Evolutionary conservation across 352 stramenopile genomes (phyloP), one percentile per base, ranked within the genome.

Genomic region (Chrysophaeum taylorii): DNA sequence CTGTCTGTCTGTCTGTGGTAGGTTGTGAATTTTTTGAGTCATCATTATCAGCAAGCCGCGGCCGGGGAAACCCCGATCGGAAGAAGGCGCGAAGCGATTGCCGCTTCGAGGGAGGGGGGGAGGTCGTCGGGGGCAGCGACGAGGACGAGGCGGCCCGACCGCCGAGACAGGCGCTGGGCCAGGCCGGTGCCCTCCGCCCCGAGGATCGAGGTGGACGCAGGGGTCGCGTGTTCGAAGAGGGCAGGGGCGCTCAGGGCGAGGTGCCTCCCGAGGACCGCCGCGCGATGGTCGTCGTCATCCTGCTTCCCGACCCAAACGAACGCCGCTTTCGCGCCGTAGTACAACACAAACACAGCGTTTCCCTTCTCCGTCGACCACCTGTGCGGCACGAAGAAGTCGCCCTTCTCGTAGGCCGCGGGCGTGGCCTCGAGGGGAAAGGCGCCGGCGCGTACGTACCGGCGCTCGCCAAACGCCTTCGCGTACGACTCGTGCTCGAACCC

Each of bases 251-350:
- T 36, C 33, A n/a, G 18, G 57, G 5, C 14, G 33, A 66, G 31
- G 33, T 31, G 27, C n/a, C n/a, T n/a, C 52, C 25, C 29, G 52
- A 63, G 52, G 27, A 21, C 4, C 52, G 52, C 27, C 52, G 35
- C 57, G 5, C 33, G 57, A n/a, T n/a, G n/a, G n/a, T n/a, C n/a
- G n/a, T n/a, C n/a, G n/a, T n/a, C n/a, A n/a, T n/a, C n/a, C n/a
- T n/a, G n/a, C n/a, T n/a, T n/a, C 16, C 57, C 57, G 57, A 66
- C 57, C 57, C 57, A 66, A 18, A 15, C 4, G 14, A 16, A 66
- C 18, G 57, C 57, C 16, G 16, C n/a, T 36, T 43, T 42, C 1
- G 31, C 31, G 12, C 57, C 57, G 35, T 45, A 66, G 57, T 29
- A 36, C 2, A 45, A 7, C 12, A 66, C 15, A 36, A 38, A 45